Percentiles rank a stretch among this genome's conserved stretches.
These are phyloP conservation scores for Aspergillus fumigatus DNA, from an alignment of 2,329 filamentous ascomycete genomes.

Conservation along the genomic window DNA sequence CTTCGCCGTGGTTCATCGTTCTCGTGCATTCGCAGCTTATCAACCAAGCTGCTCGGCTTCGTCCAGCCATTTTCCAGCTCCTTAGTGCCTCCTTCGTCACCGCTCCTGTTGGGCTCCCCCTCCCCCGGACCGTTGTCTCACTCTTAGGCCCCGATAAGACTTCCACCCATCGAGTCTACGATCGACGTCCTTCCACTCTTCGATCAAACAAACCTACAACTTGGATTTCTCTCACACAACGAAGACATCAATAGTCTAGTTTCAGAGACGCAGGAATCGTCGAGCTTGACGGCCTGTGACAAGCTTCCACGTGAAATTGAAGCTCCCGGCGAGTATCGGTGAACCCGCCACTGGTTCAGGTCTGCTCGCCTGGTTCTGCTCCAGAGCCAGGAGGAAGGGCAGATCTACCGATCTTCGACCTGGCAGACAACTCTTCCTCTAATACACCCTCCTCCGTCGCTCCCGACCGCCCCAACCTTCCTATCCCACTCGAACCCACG, in stretches of 20 bases:
- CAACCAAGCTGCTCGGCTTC: not conserved
- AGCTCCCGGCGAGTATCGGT: constrained; percentile 24
- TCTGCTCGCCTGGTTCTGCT: constrained; percentile 44
- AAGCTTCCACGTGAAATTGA: constrained; percentile 11
- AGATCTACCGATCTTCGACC: constrained; percentile 55
- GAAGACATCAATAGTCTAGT: not conserved
- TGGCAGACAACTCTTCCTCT: constrained; percentile 65
- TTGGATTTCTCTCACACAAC: not conserved
- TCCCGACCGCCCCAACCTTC: constrained; percentile 62
- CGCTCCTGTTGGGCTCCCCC: constrained; percentile 9
- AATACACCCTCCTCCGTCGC: constrained; percentile 56
- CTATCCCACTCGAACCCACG: constrained; percentile 50
- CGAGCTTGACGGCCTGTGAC: constrained; percentile 2
- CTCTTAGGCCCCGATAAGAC: constrained; percentile 18
- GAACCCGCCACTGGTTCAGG: constrained; percentile 28
- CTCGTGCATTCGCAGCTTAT: not conserved
- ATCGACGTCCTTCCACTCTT: constrained; percentile 4
- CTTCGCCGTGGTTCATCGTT: not conserved
- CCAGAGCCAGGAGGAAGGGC: constrained; percentile 40
- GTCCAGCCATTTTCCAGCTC: not conserved
- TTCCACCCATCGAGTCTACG: constrained; percentile 8
- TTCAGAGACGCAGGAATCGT: not conserved
- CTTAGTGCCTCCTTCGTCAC: not conserved
- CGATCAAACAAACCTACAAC: not conserved
- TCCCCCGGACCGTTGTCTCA: constrained; percentile 3